Base-by-base conservation (phyloP, 2,329 filamentous ascomycete genomes). In the Diaporthe sp. region DNA sequence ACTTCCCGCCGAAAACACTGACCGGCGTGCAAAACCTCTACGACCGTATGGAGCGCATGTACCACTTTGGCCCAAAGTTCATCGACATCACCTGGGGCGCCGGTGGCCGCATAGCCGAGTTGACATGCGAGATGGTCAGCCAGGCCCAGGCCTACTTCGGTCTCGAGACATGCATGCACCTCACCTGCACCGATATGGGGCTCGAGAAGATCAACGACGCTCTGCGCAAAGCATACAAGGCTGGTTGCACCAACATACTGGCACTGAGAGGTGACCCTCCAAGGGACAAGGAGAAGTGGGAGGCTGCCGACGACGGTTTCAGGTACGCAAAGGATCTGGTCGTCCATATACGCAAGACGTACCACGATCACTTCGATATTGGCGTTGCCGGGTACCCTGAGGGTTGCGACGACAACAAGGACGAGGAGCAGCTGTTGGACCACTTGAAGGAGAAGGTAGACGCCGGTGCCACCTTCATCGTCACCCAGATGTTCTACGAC, bases 401-500 rank as follows among this genome's bases (percentile, higher is more conserved):
- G 86, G 96, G 97, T 46, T 95, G 93, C 80, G 97, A 99, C 80
- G 97, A 98, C 84, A 95, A 98, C 83, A 92, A 94, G 80, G 92
- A 98, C 81, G 93, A 95, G 72, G 95, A 98, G 62, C 85, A 91
- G 76, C 89, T 99, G 81, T 91, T 99, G 78, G 93, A 97, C 78
- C 97, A 98, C 84, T 86, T 99, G 82, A 98, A 98, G 87, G 94
- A 98, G 84, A 99, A 99, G 87, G 93, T 98, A 46, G 97, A 99
- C 83, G 94, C 95, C 76, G 97, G 97, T 71, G 96, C 94, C 77
- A 93, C 94, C 9, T 99, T 98, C 83, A 94, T 99, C 78, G 94
- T 99, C 72, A 98, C 97, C 0, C 97, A 99, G 86, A 99, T 99
- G 97, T 98, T 98, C 86, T 99, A 99, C 87, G 96, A 99, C 82